Percentiles rank a stretch among this genome's conserved stretches.
phyloP scores from a whole-genome alignment of 768 basidiomycete genomes.

The Lactarius vividus region DNA sequence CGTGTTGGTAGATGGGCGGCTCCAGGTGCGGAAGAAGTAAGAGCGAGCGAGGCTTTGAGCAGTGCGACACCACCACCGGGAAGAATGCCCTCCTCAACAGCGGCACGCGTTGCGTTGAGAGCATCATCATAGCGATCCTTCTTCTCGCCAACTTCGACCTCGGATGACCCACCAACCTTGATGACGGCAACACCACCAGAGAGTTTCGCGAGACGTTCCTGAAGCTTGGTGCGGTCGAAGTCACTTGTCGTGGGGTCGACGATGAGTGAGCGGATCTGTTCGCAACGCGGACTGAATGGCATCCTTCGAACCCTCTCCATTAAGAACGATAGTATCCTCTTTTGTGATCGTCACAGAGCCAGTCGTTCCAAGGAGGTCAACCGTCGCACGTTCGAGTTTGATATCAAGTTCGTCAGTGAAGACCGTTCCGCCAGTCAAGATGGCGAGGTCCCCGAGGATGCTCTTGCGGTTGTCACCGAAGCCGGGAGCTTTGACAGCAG shows the following conservation, averaged over 20 bases:
- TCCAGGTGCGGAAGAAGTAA: conserved; percentile 46
- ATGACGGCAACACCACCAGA: conserved; percentile 97
- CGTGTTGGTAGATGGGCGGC: conserved; percentile 28
- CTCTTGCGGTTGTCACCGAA: conserved; percentile 99
- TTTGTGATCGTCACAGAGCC: conserved; percentile 94
- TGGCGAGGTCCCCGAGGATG: conserved; percentile 94
- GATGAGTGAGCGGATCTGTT: conserved; percentile 87
- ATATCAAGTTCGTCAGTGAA: conserved; percentile 93
- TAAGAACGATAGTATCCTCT: conserved; percentile 95
- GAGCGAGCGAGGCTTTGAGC: conserved; percentile 76
- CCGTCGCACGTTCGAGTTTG: conserved; percentile 89
- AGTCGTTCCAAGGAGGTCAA: conserved; percentile 86
- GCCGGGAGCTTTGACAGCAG: conserved; percentile 94
- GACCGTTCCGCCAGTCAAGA: conserved; percentile 96
- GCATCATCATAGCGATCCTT: conserved; percentile 98
- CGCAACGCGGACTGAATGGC: conserved; percentile 89
- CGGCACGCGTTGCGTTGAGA: conserved; percentile 95
- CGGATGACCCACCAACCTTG: conserved; percentile 90
- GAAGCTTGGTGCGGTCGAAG: conserved; percentile 91
- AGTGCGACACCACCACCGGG: conserved; percentile 95
- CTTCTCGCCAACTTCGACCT: conserved; percentile 99
- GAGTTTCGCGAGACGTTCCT: conserved; percentile 96
- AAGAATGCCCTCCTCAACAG: conserved; percentile 97
- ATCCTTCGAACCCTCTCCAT: conserved; percentile 90
- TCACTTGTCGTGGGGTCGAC: conserved; percentile 84